phyloP scores from a whole-genome alignment of 2,329 filamentous ascomycete genomes.

The Fusarium nygamai region DNA sequence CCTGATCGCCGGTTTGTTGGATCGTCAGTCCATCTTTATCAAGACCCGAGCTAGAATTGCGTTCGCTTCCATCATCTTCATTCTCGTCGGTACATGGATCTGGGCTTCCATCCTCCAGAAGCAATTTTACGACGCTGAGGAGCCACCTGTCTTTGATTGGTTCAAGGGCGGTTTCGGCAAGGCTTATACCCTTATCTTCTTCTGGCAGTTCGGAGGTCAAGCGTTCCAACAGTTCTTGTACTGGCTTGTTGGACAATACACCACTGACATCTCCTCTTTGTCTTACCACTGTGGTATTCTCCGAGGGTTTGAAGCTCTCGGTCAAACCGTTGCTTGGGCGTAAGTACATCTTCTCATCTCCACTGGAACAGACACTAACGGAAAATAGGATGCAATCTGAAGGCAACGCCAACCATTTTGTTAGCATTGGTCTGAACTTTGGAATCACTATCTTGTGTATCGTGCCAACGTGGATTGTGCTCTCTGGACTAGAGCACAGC shows the following conservation, averaged over 20 bases:
- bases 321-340: conserved; percentile 20
- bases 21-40: conserved; percentile 31
- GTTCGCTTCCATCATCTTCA: neutral
- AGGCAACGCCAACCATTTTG: conserved; percentile 20
- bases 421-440: conserved; percentile 16
- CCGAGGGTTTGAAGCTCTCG: conserved; percentile 13
- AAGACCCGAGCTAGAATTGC: conserved; percentile 28
- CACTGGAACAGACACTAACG: neutral
- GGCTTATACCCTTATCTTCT: conserved; percentile 29
- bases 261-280: neutral
- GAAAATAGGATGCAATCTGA: conserved; percentile 9
- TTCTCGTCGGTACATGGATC: conserved; percentile 24
- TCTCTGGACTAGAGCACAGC: conserved; percentile 12
- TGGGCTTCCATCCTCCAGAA: conserved; percentile 31
- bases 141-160: conserved; percentile 28
- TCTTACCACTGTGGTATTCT: conserved; percentile 22
- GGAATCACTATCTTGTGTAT: conserved; percentile 15
- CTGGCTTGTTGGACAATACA: conserved; percentile 19
- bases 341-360: neutral
- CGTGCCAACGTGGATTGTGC: conserved; percentile 6
- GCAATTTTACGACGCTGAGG: conserved; percentile 20
- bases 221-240: conserved; percentile 27
- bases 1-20: conserved; percentile 1
- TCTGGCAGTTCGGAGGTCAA: conserved; percentile 35
- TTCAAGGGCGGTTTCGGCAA: conserved; percentile 33